Percentiles rank a stretch among this genome's conserved stretches.
Conservation (phyloP, 768 basidiomycete species). For the Panaeolus cyanescens region DNA sequence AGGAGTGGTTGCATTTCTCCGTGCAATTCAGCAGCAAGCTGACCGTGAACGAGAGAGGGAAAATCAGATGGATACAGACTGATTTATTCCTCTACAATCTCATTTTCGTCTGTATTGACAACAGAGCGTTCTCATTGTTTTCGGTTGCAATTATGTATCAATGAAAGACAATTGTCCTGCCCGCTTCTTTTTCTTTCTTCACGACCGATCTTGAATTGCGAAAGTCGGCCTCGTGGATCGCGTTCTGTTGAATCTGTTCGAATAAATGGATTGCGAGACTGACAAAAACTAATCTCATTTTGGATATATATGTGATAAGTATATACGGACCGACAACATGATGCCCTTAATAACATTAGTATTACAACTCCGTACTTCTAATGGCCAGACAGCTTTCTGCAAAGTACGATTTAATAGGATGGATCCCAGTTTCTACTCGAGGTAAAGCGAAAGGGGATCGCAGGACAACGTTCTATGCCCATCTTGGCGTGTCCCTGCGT, state of each 20-base stretch:
- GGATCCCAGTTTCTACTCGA: not conserved
- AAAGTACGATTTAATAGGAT: not conserved
- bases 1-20: constrained; percentile 77
- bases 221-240: not conserved
- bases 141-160: not conserved
- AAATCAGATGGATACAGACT: constrained; percentile 75
- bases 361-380: not conserved
- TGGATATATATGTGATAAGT: not conserved
- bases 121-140: not conserved
- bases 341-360: not conserved
- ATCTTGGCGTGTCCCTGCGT: not conserved
- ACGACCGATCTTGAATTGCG: not conserved
- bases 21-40: constrained; percentile 78
- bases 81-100: not conserved
- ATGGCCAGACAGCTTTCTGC: not conserved
- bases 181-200: not conserved
- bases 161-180: no score
- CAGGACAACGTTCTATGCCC: not conserved
- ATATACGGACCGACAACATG: not conserved
- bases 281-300: not conserved
- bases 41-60: constrained; percentile 38
- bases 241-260: not conserved
- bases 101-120: not conserved
- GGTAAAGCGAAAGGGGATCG: not conserved
- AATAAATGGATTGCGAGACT: no score